Base-by-base conservation (phyloP, 148 eudicot species). In the Camellia sinensis region DNA sequence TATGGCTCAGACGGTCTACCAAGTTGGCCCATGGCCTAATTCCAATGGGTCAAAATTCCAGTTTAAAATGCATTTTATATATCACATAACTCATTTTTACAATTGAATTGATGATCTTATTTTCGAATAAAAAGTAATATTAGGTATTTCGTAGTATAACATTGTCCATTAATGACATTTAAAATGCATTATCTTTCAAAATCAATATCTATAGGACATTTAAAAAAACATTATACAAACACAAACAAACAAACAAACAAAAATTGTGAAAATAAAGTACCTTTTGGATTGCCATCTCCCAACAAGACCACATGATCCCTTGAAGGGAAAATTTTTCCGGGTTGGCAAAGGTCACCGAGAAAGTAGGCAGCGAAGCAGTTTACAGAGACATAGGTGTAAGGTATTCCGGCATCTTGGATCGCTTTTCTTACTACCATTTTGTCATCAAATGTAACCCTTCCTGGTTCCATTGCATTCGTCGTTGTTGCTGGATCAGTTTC, bases 321-420 rank as follows among this genome's bases (percentile, higher is more conserved):
- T 1, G 97, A 90, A 60, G 97, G 97, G 87, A 40, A 29, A 93
- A 86, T 0, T 87, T 29, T 79, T 17, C 62, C 74, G 66, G 87
- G 79, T 75, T 93, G 97, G 63, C 81, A 87, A 79, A 93, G 95
- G 67, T 82, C 84, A 15, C 91, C 91, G 53, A 79, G 87, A 75
- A 90, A 91, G 78, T 89, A 93, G 11, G 91, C 95, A 29, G 77
- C 95, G 71, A 89, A 91, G 74, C 97, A 91, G 74, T 86, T 88
- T 14, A 90, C 91, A 46, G 88, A 84, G 5, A 93, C 71, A 53
- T 93, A 93, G 45, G 97, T 93, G 80, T 63, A 64, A 12, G 97
- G 97, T 7, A 91, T 93, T 29, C 81, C 69, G 1, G 97, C 95
- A 0, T 86, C 91, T 84, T 93, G 86, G 19, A 93, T 91, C 1